These are phyloP conservation scores for Hygrocybe coccinea DNA, from an alignment of 768 basidiomycete species.

Conservation along the genomic window DNA sequence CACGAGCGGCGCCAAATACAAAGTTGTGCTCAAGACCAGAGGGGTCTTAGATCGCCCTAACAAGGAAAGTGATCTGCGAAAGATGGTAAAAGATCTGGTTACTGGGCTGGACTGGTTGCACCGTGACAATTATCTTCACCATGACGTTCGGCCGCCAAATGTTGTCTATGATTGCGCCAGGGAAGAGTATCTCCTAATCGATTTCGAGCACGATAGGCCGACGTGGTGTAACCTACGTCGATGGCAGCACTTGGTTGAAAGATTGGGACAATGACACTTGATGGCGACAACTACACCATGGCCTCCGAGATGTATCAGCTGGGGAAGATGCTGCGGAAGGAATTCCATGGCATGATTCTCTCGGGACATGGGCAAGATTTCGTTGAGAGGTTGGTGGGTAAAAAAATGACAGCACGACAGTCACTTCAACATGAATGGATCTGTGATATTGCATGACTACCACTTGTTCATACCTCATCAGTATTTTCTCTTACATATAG, in stretches of 20 bases:
- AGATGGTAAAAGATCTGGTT: slow-evolving; percentile 3
- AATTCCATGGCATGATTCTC: neutral
- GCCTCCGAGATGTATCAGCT: slow-evolving; percentile 9
- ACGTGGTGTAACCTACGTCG: too few relatives aligned
- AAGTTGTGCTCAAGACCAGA: neutral
- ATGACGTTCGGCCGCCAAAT: slow-evolving; percentile 4
- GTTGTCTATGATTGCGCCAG: slow-evolving; percentile 1
- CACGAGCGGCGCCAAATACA: neutral
- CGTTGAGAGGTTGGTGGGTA: neutral
- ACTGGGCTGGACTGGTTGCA: slow-evolving; percentile 1
- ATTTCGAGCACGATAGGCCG: slow-evolving; percentile 5
- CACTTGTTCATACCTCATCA: neutral
- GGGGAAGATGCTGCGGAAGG: slow-evolving; percentile 2
- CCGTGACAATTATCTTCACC: slow-evolving; percentile 1
- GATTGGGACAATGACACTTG: slow-evolving; percentile 7
- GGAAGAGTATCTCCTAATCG: slow-evolving; percentile 1
- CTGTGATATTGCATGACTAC: neutral
- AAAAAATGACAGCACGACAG: slow-evolving; percentile 2
- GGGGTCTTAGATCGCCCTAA: neutral
- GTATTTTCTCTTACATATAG: neutral
- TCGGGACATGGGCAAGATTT: slow-evolving; percentile 2
- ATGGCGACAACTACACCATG: neutral
- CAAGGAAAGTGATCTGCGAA: slow-evolving; percentile 1
- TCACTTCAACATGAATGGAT: slow-evolving; percentile 3
- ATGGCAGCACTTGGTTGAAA: neutral